phyloP scores from a whole-genome alignment of 805 yeast genomes.

The Debaryomyces tyrocola region DNA sequence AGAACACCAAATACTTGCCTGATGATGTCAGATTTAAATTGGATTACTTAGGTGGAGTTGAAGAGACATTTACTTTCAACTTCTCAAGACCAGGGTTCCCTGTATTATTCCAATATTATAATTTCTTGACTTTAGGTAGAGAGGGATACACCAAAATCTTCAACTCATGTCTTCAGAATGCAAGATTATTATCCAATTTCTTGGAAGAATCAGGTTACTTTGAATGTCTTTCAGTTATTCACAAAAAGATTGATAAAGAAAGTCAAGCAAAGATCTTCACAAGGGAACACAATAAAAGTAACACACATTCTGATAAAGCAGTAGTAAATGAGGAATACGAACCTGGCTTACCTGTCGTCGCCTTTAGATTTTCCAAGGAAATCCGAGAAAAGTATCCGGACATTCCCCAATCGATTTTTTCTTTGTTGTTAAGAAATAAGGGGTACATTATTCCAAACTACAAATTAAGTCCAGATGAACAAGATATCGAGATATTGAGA shows the following conservation, averaged over 20 bases:
- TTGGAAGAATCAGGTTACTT: slow-evolving; percentile 66
- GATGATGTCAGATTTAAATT: slow-evolving; percentile 71
- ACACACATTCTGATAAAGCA: slow-evolving; percentile 10
- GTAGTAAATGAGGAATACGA: slow-evolving; percentile 48
- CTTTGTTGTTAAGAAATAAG: slow-evolving; percentile 69
- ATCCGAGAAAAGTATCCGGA: slow-evolving; percentile 66
- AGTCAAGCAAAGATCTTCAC: slow-evolving; percentile 19
- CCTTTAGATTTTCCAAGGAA: slow-evolving; percentile 68
- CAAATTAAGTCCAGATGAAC: slow-evolving; percentile 67
- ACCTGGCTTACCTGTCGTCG: slow-evolving; percentile 87
- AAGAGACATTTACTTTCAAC: slow-evolving; percentile 82
- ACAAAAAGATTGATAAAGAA: slow-evolving; percentile 47
- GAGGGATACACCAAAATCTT: slow-evolving; percentile 70
- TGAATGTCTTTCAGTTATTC: slow-evolving; percentile 76
- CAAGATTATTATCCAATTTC: slow-evolving; percentile 63
- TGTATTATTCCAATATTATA: slow-evolving; percentile 83
- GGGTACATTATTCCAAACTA: slow-evolving; percentile 92
- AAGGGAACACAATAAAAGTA: slow-evolving; percentile 5
- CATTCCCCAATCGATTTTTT: slow-evolving; percentile 76
- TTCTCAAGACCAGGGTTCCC: slow-evolving; percentile 94
- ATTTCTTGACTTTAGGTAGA: slow-evolving; percentile 67
- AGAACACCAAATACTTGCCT: slow-evolving; percentile 63
- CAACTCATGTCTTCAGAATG: slow-evolving; percentile 63
- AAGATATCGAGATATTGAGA: slow-evolving; percentile 67
- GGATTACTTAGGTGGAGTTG: slow-evolving; percentile 84